Percentiles rank a stretch among this genome's conserved stretches.
Evolutionary conservation across 352 stramenopile species (phyloP).

Genomic region (Plasmopara viticola): DNA sequence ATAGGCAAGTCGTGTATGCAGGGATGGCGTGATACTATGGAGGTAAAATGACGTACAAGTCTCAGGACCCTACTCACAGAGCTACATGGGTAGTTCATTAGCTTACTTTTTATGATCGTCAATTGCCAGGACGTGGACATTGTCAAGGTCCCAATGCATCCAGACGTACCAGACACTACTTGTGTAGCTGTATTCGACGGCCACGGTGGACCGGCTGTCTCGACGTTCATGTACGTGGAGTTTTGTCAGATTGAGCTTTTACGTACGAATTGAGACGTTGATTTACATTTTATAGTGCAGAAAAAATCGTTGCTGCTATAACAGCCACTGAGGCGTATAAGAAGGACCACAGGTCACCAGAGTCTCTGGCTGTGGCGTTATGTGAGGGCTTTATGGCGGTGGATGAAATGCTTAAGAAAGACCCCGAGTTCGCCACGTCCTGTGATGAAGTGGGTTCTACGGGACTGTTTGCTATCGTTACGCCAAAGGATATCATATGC

Average conservation of each 20-base stretch:
- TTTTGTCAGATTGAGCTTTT: too few relatives aligned
- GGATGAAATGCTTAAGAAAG: slow-evolving; percentile 66
- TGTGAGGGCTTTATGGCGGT: slow-evolving; percentile 68
- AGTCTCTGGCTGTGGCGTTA: slow-evolving; percentile 66
- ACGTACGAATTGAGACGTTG: too few relatives aligned
- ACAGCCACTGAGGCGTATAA: slow-evolving; percentile 68
- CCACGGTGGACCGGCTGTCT: slow-evolving; percentile 66
- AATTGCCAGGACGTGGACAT: slow-evolving; percentile 61
- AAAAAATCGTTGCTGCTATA: slow-evolving; percentile 61
- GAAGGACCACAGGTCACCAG: slow-evolving; percentile 57
- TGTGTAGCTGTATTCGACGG: slow-evolving; percentile 83
- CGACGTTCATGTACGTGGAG: slow-evolving; percentile 51
- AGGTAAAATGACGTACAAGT: slow-evolving; percentile 28
- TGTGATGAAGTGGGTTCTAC: slow-evolving; percentile 83
- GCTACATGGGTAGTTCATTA: background rate
- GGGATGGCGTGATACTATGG: slow-evolving; percentile 81
- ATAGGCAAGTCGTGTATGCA: slow-evolving; percentile 78
- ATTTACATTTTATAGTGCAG: slow-evolving; percentile 34
- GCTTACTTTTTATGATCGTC: slow-evolving; percentile 5
- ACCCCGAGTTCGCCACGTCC: slow-evolving; percentile 51
- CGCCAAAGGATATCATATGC: slow-evolving; percentile 72
- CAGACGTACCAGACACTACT: slow-evolving; percentile 40
- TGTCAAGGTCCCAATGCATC: slow-evolving; percentile 59
- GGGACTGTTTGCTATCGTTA: slow-evolving; percentile 74
- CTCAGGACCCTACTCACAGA: background rate